Base-by-base conservation (phyloP, 257 asterid genomes). In the Osmanthus fragrans region DNA sequence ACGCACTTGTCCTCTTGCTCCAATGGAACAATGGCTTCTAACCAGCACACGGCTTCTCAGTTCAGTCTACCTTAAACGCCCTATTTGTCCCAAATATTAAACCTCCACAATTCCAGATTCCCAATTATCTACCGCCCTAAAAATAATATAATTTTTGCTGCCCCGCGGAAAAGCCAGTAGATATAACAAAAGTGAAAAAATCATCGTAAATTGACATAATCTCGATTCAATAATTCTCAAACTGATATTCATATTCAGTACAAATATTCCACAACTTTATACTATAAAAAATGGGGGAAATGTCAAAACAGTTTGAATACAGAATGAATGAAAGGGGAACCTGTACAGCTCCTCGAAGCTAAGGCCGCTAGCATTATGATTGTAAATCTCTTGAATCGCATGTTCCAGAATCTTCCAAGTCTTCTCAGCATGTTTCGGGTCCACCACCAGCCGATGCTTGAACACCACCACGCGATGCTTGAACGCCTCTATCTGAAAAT, bases 391-490 rank as follows among this genome's bases (percentile, higher is more conserved):
- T n/a, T n/a, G n/a, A n/a, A n/a, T n/a, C n/a, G n/a, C n/a, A n/a
- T n/a, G n/a, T n/a, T n/a, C n/a, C n/a, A n/a, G n/a, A n/a, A n/a
- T n/a, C n/a, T n/a, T n/a, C n/a, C n/a, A 51, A 4, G 86, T 82
- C 64, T 79, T 82, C 45, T 82, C 86, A 27, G 83, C 83, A 73
- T 82, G 79, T n/a, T n/a, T n/a, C n/a, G n/a, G n/a, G n/a, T n/a
- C n/a, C n/a, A n/a, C n/a, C n/a, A n/a, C n/a, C n/a, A n/a, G n/a
- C n/a, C n/a, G n/a, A n/a, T n/a, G n/a, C n/a, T n/a, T n/a, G n/a
- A n/a, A n/a, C n/a, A n/a, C n/a, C n/a, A n/a, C n/a, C n/a, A n/a
- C n/a, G n/a, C n/a, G n/a, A n/a, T n/a, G n/a, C n/a, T n/a, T n/a
- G n/a, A n/a, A n/a, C n/a, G n/a, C n/a, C n/a, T n/a, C n/a, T n/a